Evolutionary conservation across 306 rosid genomes (phyloP).

Genomic region (Chamaecrista fasciculata): DNA sequence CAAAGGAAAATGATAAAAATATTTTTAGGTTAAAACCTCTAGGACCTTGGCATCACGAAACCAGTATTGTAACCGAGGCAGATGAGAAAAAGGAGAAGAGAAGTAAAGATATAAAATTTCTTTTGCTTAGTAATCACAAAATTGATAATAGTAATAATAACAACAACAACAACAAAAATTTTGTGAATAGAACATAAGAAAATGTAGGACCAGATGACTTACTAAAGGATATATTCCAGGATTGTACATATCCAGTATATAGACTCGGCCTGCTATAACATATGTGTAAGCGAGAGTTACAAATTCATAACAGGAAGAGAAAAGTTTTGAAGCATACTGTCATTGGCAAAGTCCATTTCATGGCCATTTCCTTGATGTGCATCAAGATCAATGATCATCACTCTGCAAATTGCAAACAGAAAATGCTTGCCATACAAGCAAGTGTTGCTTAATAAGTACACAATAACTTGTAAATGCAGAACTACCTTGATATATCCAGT

Average conservation of each 20-base stretch:
- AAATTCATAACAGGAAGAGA: conserved; percentile 28
- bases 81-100: neutral
- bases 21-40: neutral
- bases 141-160: neutral
- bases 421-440: conserved; percentile 1
- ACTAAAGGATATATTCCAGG: conserved; percentile 90
- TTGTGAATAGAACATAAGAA: neutral
- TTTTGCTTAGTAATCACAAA: neutral
- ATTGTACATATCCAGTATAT: conserved; percentile 84
- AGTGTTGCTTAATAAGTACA: conserved; percentile 13
- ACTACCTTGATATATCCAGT: conserved; percentile 76
- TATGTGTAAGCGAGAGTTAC: conserved; percentile 29
- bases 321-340: conserved; percentile 52
- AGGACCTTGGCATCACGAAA: conserved; percentile 7
- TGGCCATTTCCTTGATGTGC: conserved; percentile 99
- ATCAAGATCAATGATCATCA: conserved; percentile 94
- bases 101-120: too few relatives aligned
- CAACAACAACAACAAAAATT: too few relatives aligned
- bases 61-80: neutral
- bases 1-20: neutral
- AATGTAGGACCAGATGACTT: conserved; percentile 38
- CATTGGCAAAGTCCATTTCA: conserved; percentile 72
- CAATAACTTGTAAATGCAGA: conserved; percentile 16
- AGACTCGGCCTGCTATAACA: conserved; percentile 66
- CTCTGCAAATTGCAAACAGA: conserved; percentile 50